Percentiles rank a stretch among this genome's conserved stretches.
Conservation (phyloP, 176 grass and related monocot genomes). For the Lolium multiflorum region DNA sequence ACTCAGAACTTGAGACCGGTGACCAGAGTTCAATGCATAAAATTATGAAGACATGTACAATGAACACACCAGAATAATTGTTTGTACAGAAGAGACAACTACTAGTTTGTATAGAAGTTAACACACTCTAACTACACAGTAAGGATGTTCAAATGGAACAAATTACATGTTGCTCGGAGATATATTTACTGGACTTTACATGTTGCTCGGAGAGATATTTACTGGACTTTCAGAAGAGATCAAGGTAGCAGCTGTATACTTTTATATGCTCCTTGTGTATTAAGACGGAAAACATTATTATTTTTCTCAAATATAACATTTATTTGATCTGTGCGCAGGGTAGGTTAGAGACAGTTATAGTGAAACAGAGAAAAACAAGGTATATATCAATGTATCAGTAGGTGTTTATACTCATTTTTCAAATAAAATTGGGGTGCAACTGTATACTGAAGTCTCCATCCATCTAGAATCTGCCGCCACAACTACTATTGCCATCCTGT, state of each 20-base stretch:
- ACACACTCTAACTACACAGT: background rate
- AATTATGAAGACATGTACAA: conserved; percentile 19
- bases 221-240: background rate
- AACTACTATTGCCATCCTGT: background rate
- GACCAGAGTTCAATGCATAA: conserved; percentile 1
- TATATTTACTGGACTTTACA: background rate
- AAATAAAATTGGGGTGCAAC: background rate
- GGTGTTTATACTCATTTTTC: background rate
- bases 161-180: background rate
- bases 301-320: background rate
- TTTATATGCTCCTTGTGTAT: background rate
- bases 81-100: conserved; percentile 10
- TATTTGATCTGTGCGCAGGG: background rate
- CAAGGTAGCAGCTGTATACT: background rate
- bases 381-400: background rate
- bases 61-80: background rate
- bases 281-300: too few species aligned
- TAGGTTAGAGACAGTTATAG: background rate
- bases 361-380: background rate
- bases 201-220: background rate
- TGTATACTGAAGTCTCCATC: conserved; percentile 19
- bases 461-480: conserved; percentile 7
- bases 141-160: too few species aligned
- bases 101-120: background rate
- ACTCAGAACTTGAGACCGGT: conserved; percentile 18